These are phyloP conservation scores for Psilocybe sp. DNA, from an alignment of 768 basidiomycete species.

Conservation along the genomic window DNA sequence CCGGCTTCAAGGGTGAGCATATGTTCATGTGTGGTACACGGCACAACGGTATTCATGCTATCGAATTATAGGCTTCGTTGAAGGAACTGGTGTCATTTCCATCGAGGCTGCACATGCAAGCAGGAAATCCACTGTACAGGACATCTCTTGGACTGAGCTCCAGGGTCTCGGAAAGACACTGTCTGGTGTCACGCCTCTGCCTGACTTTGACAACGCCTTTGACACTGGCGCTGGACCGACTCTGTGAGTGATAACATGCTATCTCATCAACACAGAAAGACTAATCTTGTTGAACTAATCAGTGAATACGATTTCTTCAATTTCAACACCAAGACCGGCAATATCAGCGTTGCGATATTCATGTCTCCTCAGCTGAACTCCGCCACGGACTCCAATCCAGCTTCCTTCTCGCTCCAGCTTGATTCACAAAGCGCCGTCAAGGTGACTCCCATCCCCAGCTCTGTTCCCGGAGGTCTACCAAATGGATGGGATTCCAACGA, in stretches of 20 bases:
- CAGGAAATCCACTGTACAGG: constrained; percentile 43
- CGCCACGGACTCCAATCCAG: constrained; percentile 44
- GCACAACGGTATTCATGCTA: background rate
- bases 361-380: constrained; percentile 56
- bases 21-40: background rate
- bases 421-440: constrained; percentile 41
- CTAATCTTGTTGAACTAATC: background rate
- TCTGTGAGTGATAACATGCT: constrained; percentile 35
- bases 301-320: constrained; percentile 67
- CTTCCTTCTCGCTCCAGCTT: constrained; percentile 49
- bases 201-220: constrained; percentile 50
- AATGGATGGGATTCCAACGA: constrained; percentile 5
- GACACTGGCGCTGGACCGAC: constrained; percentile 61
- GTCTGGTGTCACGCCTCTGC: constrained; percentile 62
- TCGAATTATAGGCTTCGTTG: constrained; percentile 48
- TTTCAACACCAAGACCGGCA: constrained; percentile 50
- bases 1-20: constrained; percentile 47
- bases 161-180: constrained; percentile 59
- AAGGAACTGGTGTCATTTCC: constrained; percentile 59
- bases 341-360: constrained; percentile 43
- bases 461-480: constrained; percentile 34
- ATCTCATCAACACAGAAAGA: background rate
- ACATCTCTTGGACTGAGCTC: constrained; percentile 56
- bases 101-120: constrained; percentile 65
- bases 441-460: constrained; percentile 43